phyloP scores from a whole-genome alignment of 2,329 filamentous ascomycete species.

The Cryphonectria japonica region DNA sequence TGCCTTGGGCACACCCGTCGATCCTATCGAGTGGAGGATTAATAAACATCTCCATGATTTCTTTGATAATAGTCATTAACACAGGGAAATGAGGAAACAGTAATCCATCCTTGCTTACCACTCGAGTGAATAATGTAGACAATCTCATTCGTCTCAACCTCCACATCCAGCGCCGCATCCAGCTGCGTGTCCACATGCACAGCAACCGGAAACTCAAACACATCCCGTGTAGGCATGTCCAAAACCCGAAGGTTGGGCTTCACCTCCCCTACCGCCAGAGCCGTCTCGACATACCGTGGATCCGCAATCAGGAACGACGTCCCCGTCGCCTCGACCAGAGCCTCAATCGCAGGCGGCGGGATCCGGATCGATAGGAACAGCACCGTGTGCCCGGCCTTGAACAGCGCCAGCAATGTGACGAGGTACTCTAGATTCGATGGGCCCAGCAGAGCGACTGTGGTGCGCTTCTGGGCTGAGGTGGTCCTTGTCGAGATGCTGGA shows the following conservation, averaged over 20 bases:
- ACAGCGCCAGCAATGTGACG: slow-evolving; percentile 56
- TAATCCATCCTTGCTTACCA: too few species aligned
- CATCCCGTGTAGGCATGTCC: slow-evolving; percentile 35
- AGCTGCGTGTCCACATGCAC: slow-evolving; percentile 38
- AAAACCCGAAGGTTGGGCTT: slow-evolving; percentile 32
- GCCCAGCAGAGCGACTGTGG: slow-evolving; percentile 54
- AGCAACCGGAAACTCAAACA: slow-evolving; percentile 40
- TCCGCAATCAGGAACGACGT: slow-evolving; percentile 36
- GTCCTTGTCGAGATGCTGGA: slow-evolving; percentile 25
- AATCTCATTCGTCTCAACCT: slow-evolving; percentile 33
- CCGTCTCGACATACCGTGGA: slow-evolving; percentile 33
- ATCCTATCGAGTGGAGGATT: slow-evolving; percentile 46
- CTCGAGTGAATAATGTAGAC: slow-evolving; percentile 42
- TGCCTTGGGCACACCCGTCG: slow-evolving; percentile 65
- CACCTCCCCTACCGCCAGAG: slow-evolving; percentile 29
- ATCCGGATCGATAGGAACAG: slow-evolving; percentile 43
- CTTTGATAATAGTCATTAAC: too few species aligned
- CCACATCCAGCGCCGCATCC: slow-evolving; percentile 38
- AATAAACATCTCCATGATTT: slow-evolving; percentile 28
- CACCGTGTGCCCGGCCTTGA: slow-evolving; percentile 56
- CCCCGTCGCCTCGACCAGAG: slow-evolving; percentile 35
- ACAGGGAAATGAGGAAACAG: too few species aligned
- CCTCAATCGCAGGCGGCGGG: slow-evolving; percentile 39
- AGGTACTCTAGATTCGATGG: slow-evolving; percentile 59
- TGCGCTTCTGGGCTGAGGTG: slow-evolving; percentile 31